Percentiles rank a stretch among this genome's conserved stretches.
These are phyloP conservation scores for Capsicum pubescens DNA, from an alignment of 257 asterid species.

Conservation along the genomic window DNA sequence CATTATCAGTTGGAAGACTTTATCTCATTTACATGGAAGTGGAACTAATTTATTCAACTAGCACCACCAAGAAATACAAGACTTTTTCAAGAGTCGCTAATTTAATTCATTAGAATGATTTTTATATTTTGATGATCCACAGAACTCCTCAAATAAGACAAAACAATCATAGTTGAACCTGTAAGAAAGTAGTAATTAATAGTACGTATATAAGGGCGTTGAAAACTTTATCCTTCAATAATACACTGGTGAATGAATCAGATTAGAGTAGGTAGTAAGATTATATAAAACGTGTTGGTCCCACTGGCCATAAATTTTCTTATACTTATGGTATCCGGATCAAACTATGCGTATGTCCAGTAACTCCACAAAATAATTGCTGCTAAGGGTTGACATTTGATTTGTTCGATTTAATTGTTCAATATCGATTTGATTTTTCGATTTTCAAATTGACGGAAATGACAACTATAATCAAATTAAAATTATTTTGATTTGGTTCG, in stretches of 20 bases:
- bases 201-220: neutral
- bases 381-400: too few species aligned
- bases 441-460: too few species aligned
- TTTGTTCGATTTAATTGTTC: too few species aligned
- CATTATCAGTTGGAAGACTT: neutral
- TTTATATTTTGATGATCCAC: neutral
- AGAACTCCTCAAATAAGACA: neutral
- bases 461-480: too few species aligned
- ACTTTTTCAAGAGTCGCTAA: neutral
- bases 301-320: neutral
- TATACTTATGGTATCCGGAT: too few species aligned
- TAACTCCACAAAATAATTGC: too few species aligned
- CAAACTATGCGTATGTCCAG: too few species aligned
- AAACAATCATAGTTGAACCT: neutral
- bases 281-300: neutral
- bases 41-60: neutral
- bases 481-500: too few species aligned
- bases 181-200: neutral
- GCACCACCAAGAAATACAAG: slow-evolving; percentile 10
- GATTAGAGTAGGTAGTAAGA: neutral
- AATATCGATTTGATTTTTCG: too few species aligned
- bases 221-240: neutral
- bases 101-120: neutral
- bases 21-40: neutral
- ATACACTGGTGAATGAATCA: neutral